Conservation (phyloP, 2,329 filamentous ascomycete species). For the Periconia digitata region DNA sequence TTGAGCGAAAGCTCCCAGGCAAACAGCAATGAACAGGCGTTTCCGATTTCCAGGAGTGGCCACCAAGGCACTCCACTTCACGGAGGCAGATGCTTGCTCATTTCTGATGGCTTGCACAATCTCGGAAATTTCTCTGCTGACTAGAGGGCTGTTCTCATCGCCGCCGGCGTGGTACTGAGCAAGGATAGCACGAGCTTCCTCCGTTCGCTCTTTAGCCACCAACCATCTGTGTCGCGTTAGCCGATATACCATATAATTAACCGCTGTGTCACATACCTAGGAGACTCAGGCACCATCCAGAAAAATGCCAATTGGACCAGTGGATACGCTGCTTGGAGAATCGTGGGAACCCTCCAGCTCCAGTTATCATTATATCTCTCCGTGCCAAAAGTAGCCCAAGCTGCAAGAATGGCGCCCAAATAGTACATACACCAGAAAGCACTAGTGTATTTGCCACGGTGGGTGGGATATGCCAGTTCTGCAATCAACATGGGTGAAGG, state of each 20-base stretch:
- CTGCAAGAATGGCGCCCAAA: slow-evolving; percentile 47
- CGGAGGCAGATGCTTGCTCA: background rate
- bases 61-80: slow-evolving; percentile 1
- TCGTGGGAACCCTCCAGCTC: slow-evolving; percentile 51
- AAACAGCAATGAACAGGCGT: slow-evolving; percentile 39
- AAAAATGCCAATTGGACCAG: slow-evolving; percentile 41
- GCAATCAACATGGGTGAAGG: slow-evolving; percentile 31
- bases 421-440: slow-evolving; percentile 17
- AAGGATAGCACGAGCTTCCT: slow-evolving; percentile 57
- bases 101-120: slow-evolving; percentile 5
- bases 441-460: slow-evolving; percentile 30
- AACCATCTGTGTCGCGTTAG: slow-evolving; percentile 56
- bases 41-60: slow-evolving; percentile 5
- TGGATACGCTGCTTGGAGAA: slow-evolving; percentile 52
- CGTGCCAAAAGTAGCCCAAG: slow-evolving; percentile 52
- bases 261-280: slow-evolving; percentile 54
- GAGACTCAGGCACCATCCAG: slow-evolving; percentile 55
- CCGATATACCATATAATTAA: background rate
- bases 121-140: slow-evolving; percentile 8
- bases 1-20: slow-evolving; percentile 38
- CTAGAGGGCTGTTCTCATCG: slow-evolving; percentile 24
- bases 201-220: slow-evolving; percentile 54
- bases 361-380: slow-evolving; percentile 45
- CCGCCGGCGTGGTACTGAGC: slow-evolving; percentile 56
- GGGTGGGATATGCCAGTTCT: slow-evolving; percentile 33